phyloP scores from a whole-genome alignment of 1,284 basidiomycete species.

The Cutaneotrichosporon sp. region DNA sequence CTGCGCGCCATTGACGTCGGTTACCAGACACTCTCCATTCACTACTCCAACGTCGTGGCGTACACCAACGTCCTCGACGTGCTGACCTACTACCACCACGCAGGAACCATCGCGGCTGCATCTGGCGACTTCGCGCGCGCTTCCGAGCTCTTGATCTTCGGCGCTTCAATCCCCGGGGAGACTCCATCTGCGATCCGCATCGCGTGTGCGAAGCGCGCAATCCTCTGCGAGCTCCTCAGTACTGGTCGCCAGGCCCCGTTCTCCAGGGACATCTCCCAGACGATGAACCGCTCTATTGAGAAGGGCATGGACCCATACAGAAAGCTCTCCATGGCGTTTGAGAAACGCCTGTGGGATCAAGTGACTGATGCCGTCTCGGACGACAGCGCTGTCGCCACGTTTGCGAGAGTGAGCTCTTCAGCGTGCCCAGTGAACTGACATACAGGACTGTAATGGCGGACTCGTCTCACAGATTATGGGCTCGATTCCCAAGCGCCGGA shows the following conservation, averaged over 20 bases:
- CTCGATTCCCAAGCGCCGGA: conserved; percentile 36
- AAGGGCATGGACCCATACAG: conserved; percentile 33
- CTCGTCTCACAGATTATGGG: conserved; percentile 35
- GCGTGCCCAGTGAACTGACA: not conserved
- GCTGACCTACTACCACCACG: conserved; percentile 48
- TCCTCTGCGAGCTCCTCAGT: conserved; percentile 42
- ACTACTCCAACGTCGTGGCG: conserved; percentile 29
- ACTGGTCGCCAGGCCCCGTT: conserved; percentile 35
- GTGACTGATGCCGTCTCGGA: conserved; percentile 19
- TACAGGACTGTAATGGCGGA: conserved; percentile 43
- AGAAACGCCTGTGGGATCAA: conserved; percentile 31
- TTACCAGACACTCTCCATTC: not conserved
- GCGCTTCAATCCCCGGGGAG: conserved; percentile 35
- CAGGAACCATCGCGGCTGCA: conserved; percentile 38
- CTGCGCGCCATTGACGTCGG: conserved; percentile 12
- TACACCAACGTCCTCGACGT: conserved; percentile 40
- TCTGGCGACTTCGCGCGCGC: conserved; percentile 32
- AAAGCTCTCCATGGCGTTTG: conserved; percentile 43
- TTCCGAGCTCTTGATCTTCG: conserved; percentile 35
- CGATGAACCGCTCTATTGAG: conserved; percentile 36
- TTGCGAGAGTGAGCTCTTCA: conserved; percentile 9
- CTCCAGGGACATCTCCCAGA: conserved; percentile 36
- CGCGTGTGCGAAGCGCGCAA: conserved; percentile 43
- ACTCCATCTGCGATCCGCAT: conserved; percentile 45
- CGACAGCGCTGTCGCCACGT: conserved; percentile 5